Conservation (phyloP, 495 filamentous ascomycete genomes). For the Podospora conica region DNA sequence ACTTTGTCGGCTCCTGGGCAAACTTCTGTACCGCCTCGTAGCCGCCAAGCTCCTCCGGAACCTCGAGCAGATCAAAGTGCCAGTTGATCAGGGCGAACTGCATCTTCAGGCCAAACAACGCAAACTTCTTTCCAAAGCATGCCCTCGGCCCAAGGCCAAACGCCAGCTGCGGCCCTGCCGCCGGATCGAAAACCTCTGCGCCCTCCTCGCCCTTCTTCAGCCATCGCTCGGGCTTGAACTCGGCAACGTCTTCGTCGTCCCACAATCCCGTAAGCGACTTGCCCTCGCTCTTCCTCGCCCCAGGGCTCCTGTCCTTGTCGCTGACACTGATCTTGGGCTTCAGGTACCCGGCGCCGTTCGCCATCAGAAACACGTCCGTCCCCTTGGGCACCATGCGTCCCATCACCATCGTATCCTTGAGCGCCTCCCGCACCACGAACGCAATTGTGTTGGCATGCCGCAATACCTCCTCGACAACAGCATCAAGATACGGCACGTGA, state of each 20-base stretch:
- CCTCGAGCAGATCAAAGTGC: constrained; percentile 31
- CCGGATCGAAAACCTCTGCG: constrained; percentile 21
- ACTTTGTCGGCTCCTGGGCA: constrained; percentile 24
- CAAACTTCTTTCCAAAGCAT: constrained; percentile 47
- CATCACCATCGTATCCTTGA: constrained; percentile 29
- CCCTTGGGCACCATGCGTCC: constrained; percentile 36
- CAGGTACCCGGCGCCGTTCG: constrained; percentile 25
- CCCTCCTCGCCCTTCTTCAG: constrained; percentile 15
- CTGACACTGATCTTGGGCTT: constrained; percentile 17
- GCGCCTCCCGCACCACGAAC: constrained; percentile 23
- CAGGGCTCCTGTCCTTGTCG: constrained; percentile 21
- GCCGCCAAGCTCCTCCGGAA: constrained; percentile 18
- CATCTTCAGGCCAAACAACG: constrained; percentile 30
- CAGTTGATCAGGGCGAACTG: constrained; percentile 32
- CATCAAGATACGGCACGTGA: constrained; percentile 29
- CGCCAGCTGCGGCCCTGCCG: constrained; percentile 33
- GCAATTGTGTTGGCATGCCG: constrained; percentile 15
- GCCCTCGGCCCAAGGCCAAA: constrained; percentile 49
- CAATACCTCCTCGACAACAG: constrained; percentile 27
- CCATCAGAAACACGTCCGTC: constrained; percentile 29
- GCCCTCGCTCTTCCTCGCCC: constrained; percentile 25
- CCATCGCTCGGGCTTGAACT: constrained; percentile 38
- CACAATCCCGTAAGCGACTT: constrained; percentile 21
- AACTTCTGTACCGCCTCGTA: constrained; percentile 25
- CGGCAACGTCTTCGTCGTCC: constrained; percentile 40